Evolutionary conservation across 495 filamentous ascomycete species (phyloP), one percentile per base, ranked within the genome.

Genomic region (Ascodesmis nigricans): DNA sequence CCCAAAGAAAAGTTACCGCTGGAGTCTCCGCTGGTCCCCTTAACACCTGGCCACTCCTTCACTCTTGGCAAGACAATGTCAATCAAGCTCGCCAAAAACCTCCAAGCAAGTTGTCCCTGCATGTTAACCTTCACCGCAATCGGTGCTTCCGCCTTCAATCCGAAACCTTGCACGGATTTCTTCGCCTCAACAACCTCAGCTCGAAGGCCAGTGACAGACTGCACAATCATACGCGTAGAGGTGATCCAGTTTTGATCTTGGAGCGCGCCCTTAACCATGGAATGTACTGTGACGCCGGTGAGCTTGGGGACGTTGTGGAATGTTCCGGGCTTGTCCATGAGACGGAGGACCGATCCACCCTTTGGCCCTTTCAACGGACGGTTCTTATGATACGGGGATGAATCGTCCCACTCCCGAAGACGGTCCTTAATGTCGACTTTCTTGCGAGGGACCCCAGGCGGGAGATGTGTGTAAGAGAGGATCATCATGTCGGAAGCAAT

Each of bases 381-480:
- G 62, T 87, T 84, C 56, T 79, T 79, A 64, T 82, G 80, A 56
- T 95, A 97, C 1, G 81, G 82, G 1, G 78, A 91, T 32, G 71
- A 72, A 47, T 74, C 79, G 42, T 90, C 79, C 87, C 87, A 97
- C 42, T 58, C 53, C 25, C 87, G 75, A 31, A 93, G 61, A 35
- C 84, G 78, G 29, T 50, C 39, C 2, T 47, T 44, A 31, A 41
- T 45, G 31, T 76, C 66, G 3, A 63, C 55, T 27, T 36, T 36
- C 49, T 71, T 65, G 11, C 63, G 57, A 5, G 68, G 64, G 38
- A 73, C 77, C 40, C 82, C 83, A 0, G 82, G 82, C 46, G 60
- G 60, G 2, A 43, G 56, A 61, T 97, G 90, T 19, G 64, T 63
- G 63, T 97, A 97, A 47, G 74, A 65, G 30, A 95, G 66, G 25